Evolutionary conservation across 805 yeast species (phyloP).

Genomic region (Grigorovia transvaalensis): DNA sequence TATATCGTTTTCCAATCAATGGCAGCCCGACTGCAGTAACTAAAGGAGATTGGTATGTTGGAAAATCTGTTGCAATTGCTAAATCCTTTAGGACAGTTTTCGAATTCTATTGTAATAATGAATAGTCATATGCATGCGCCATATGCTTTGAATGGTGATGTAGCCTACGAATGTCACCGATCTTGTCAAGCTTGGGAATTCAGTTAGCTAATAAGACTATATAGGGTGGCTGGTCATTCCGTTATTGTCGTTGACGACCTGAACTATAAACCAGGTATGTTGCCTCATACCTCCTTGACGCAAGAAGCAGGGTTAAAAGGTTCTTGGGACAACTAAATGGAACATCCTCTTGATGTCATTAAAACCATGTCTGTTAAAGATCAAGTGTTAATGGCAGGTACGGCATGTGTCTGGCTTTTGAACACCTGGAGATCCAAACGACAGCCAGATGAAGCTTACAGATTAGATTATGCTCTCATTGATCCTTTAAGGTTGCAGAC

Average conservation of each 20-base stretch:
- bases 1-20: constrained; percentile 81
- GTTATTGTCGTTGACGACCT: constrained; percentile 89
- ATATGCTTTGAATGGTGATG: constrained; percentile 71
- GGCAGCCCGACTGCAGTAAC: constrained; percentile 90
- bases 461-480: constrained; percentile 82
- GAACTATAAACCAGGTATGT: constrained; percentile 77
- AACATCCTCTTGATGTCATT: constrained; percentile 31
- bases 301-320: constrained; percentile 60
- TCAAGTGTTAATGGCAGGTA: constrained; percentile 67
- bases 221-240: constrained; percentile 67
- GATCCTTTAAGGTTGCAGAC: constrained; percentile 47
- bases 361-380: constrained; percentile 40
- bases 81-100: constrained; percentile 32
- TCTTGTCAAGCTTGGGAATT: constrained; percentile 97
- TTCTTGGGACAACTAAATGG: constrained; percentile 73
- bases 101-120: constrained; percentile 54
- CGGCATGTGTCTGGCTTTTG: constrained; percentile 79
- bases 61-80: constrained; percentile 74
- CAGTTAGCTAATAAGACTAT: constrained; percentile 49
- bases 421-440: constrained; percentile 68
- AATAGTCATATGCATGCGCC: constrained; percentile 98
- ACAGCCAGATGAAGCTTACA: constrained; percentile 58
- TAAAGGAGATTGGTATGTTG: constrained; percentile 97
- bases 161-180: constrained; percentile 81
- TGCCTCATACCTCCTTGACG: constrained; percentile 69